Base-by-base conservation (phyloP, 495 filamentous ascomycete species). In the Chlorociboria aeruginascens region DNA sequence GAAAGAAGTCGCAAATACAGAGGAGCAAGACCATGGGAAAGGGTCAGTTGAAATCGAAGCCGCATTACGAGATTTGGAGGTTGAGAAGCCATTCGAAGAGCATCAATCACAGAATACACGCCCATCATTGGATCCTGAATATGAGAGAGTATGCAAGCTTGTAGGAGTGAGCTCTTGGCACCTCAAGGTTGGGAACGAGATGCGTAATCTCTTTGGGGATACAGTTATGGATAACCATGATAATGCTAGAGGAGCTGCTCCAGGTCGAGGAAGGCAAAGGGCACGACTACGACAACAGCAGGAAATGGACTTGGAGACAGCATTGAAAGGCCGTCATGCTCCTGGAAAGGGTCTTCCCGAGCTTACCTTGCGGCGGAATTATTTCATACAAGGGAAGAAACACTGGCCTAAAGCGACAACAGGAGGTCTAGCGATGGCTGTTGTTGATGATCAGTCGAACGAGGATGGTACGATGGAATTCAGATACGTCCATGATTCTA, bases 171-270 rank as follows among this genome's bases (percentile, higher is more conserved):
- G 92, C 39, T 75, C 83, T 1, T 75, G 82, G 50, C 77, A 85
- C 52, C 75, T 99, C 9, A 94, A 93, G 59, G 84, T 84, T 11
- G 72, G 76, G 6, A 93, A 95, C 54, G 92, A 99, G 65, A 96
- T 99, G 89, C 82, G 86, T 36, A 80, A 78, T 50, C 66, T 99
- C 2, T 99, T 99, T 65, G 92, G 92, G 0, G 81, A 81, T 46
- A 77, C 83, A 28, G 83, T 84, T 8, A 66, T 92, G 46, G 76
- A 74, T 20, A 65, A 74, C 16, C 68, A 72, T 43, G 61, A 72
- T 39, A 72, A 79, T 20, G 57, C 74, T 48, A 65, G 67, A 17
- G 52, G 54, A 29, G 49, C 57, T 50, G 58, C 51, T 46, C 49
- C 57, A 46, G 57, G 63, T 41, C 71, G 74, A 40, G 64, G 73